Percentiles rank a stretch among this genome's conserved stretches.
Conservation (phyloP, 1,284 basidiomycete genomes). For the Golubevia sp. region DNA sequence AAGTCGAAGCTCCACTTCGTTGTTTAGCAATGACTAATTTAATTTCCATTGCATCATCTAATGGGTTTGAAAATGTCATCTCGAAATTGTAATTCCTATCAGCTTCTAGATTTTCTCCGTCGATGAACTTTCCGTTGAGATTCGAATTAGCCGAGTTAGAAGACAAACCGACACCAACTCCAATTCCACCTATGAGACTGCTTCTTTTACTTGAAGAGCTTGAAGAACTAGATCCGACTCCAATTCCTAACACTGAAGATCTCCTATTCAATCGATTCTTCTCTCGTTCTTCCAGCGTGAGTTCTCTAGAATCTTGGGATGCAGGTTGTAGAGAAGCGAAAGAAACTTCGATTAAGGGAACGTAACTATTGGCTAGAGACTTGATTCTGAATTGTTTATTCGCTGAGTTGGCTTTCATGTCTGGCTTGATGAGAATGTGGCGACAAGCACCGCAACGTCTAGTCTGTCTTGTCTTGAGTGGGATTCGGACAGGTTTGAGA, state of each 20-base stretch:
- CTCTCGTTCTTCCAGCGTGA: background rate
- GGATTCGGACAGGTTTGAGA: constrained; percentile 34
- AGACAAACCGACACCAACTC: no score
- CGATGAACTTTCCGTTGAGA: no score
- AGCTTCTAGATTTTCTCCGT: constrained; percentile 15
- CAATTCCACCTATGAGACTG: background rate
- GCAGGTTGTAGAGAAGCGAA: no score
- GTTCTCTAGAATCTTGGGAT: background rate
- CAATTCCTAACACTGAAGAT: background rate
- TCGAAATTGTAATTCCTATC: constrained; percentile 38
- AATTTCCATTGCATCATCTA: constrained; percentile 42
- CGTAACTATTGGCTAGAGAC: constrained; percentile 34
- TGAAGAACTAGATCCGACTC: no score
- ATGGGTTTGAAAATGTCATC: constrained; percentile 37
- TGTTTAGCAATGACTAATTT: constrained; percentile 23
- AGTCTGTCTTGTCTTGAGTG: constrained; percentile 37
- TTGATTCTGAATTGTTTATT: constrained; percentile 47
- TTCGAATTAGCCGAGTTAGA: no score
- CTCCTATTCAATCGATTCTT: constrained; percentile 1
- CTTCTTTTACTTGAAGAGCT: no score
- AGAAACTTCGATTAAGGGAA: constrained; percentile 16
- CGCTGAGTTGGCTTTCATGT: constrained; percentile 37
- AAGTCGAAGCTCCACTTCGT: constrained; percentile 7
- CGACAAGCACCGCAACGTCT: constrained; percentile 47
- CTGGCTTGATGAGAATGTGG: constrained; percentile 55